Percentiles rank a stretch among this genome's conserved stretches.
phyloP scores from a whole-genome alignment of 2,329 filamentous ascomycete species.

The Cladobotryum mycophilum region DNA sequence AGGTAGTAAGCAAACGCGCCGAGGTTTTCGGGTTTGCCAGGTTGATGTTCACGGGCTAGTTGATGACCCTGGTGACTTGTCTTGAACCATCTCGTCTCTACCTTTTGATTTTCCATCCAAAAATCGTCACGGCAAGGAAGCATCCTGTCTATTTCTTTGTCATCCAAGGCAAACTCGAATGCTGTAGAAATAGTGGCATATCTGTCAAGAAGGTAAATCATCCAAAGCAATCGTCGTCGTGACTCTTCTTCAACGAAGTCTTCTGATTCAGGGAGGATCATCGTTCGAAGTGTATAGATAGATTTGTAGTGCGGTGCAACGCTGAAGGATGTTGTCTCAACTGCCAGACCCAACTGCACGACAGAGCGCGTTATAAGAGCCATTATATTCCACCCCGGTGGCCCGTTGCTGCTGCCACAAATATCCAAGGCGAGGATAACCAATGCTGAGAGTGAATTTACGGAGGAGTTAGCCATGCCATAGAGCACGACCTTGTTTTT shows the following conservation, averaged over 20 bases:
- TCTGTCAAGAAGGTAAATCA: slow-evolving; percentile 83
- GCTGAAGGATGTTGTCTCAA: slow-evolving; percentile 73
- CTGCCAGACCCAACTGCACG: slow-evolving; percentile 78
- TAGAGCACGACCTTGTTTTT: slow-evolving; percentile 85
- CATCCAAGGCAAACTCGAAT: slow-evolving; percentile 84
- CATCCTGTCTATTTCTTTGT: slow-evolving; percentile 82
- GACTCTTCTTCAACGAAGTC: slow-evolving; percentile 90
- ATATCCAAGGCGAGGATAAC: slow-evolving; percentile 83
- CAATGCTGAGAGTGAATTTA: slow-evolving; percentile 79
- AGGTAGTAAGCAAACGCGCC: slow-evolving; percentile 88
- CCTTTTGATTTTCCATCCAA: slow-evolving; percentile 75
- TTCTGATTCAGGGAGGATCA: slow-evolving; percentile 73
- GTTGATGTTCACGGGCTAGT: slow-evolving; percentile 51
- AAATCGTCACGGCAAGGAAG: slow-evolving; percentile 83
- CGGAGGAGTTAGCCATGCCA: slow-evolving; percentile 82
- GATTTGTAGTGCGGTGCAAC: slow-evolving; percentile 75
- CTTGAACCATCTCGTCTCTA: slow-evolving; percentile 79
- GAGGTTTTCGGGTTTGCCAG: slow-evolving; percentile 70
- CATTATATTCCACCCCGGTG: slow-evolving; percentile 86
- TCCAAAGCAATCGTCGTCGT: slow-evolving; percentile 81
- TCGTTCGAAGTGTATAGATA: slow-evolving; percentile 82
- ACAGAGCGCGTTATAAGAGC: slow-evolving; percentile 83
- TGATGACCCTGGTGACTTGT: slow-evolving; percentile 38
- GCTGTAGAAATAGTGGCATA: slow-evolving; percentile 88
- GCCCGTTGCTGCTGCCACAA: slow-evolving; percentile 80